Conservation (phyloP, 208 protist species). For the Novymonas esmeraldas region DNA sequence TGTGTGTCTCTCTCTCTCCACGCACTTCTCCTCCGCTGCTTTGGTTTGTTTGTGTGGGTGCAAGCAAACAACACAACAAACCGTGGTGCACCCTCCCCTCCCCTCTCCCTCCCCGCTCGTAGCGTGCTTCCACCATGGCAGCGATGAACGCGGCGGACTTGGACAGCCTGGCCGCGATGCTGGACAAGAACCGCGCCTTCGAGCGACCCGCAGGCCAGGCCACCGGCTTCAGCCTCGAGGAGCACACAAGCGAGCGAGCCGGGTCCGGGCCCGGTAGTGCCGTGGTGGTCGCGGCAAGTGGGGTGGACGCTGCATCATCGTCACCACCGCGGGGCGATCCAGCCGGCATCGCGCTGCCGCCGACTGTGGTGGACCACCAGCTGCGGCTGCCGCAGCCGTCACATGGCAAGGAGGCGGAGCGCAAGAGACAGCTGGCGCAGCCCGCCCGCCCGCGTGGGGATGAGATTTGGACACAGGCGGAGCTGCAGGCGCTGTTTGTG, state of each 20-base stretch:
- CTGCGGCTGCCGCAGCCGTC: constrained; percentile 73
- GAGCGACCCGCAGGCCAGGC: constrained; percentile 63
- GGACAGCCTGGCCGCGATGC: constrained; percentile 59
- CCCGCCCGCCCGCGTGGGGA: constrained; percentile 48
- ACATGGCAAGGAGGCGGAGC: constrained; percentile 50
- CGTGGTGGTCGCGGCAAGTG: background rate
- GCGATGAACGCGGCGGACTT: constrained; percentile 55
- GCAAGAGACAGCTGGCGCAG: constrained; percentile 22
- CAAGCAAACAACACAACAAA: background rate
- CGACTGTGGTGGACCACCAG: constrained; percentile 79
- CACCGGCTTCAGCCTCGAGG: constrained; percentile 75
- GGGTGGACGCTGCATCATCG: background rate
- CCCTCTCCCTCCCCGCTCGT: background rate
- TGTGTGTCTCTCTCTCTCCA: no score
- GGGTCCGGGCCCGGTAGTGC: background rate
- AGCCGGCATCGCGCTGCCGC: constrained; percentile 59
- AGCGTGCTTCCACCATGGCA: background rate
- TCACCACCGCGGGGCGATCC: constrained; percentile 25
- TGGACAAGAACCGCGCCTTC: constrained; percentile 78
- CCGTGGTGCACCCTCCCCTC: background rate
- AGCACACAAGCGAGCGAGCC: background rate
- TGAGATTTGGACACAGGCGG: constrained; percentile 85
- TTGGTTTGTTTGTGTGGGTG: no score
- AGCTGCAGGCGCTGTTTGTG: constrained; percentile 46
- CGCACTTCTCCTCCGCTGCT: no score